Evolutionary conservation across 371 early-diverging fungal species (phyloP).

Genomic region (Mucor lusitanicus): DNA sequence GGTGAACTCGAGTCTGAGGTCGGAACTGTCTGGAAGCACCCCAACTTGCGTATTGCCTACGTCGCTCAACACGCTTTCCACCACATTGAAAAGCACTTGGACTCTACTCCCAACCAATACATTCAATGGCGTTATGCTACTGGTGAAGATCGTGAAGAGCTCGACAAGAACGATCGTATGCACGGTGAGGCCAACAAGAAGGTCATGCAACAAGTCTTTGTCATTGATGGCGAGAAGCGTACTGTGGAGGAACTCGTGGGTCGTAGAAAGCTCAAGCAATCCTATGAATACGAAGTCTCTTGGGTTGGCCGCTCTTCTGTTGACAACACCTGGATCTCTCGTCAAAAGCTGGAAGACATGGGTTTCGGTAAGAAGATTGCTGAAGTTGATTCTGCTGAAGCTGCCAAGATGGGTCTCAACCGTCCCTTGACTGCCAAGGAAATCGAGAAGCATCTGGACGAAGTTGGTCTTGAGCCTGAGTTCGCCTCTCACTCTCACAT

Average conservation of each 20-base stretch:
- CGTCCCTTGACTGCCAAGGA: constrained; percentile 66
- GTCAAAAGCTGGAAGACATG: constrained; percentile 69
- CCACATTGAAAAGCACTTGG: constrained; percentile 72
- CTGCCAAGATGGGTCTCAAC: constrained; percentile 64
- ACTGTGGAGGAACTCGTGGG: constrained; percentile 60
- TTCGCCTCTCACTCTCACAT: constrained; percentile 82
- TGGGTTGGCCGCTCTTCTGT: constrained; percentile 61
- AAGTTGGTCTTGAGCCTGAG: constrained; percentile 71
- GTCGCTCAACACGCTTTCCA: constrained; percentile 85
- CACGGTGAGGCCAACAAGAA: constrained; percentile 66
- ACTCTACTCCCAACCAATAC: constrained; percentile 68
- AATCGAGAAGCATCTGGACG: constrained; percentile 70
- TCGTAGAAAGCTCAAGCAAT: constrained; percentile 71
- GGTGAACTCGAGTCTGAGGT: constrained; percentile 55
- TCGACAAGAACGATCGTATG: constrained; percentile 65
- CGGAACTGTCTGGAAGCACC: constrained; percentile 56
- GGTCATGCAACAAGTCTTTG: constrained; percentile 62
- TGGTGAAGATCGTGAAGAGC: constrained; percentile 70
- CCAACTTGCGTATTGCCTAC: constrained; percentile 72
- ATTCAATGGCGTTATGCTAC: constrained; percentile 74
- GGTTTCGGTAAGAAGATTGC: constrained; percentile 70
- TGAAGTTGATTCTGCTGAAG: constrained; percentile 66
- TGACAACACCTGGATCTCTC: constrained; percentile 72
- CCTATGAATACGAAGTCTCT: constrained; percentile 68
- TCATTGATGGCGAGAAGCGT: constrained; percentile 66